Evolutionary conservation across 495 filamentous ascomycete species (phyloP), one percentile per base, ranked within the genome.

Genomic region (Parmelia sp.): DNA sequence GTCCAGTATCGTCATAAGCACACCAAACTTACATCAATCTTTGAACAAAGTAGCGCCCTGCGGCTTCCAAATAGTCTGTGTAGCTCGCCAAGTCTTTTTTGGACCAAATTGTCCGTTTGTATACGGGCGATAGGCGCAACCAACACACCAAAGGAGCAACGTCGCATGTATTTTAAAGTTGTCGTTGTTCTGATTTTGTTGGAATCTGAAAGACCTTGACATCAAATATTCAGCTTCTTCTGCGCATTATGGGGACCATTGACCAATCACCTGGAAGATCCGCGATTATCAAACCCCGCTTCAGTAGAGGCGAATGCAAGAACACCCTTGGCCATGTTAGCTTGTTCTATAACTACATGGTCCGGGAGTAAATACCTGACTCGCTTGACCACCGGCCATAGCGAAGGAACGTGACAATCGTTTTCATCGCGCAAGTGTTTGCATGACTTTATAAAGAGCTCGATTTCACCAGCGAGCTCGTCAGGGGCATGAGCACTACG

Each of bases 241-340:
- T 9, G 10, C 11, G 0, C 17, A 1, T 42, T 3, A 2, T 19
- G 19, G 6, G 4, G 19, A 14, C 25, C 27, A 36, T 7, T 0
- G 4, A 6, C 6, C 35, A 57, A 15, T 58, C 27, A 64, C 62
- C 62, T 17, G 62, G 62, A 23, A 58, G 62, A 35, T 58, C 62
- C n/a, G 62, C 55, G 36, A 64, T 58, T 5, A 64, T 17, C 21
- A 64, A 25, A 14, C 55, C 53, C 12, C 23, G 51, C 14, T 53
- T 58, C 12, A 64, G 40, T 36, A 64, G 35, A 0, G 19, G 5
- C 21, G 62, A 47, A 3, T 25, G 40, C 37, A 63, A 19, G 4
- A n/a, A 12, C 1, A 64, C 53, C 40, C 53, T 58, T 49, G 23
- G 12, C n/a, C 23, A 27, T 49, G 8, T 47, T 47, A 47, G 44